These are phyloP conservation scores for Liquidambar formosana DNA, from an alignment of 164 flowering plant species.

Conservation along the genomic window DNA sequence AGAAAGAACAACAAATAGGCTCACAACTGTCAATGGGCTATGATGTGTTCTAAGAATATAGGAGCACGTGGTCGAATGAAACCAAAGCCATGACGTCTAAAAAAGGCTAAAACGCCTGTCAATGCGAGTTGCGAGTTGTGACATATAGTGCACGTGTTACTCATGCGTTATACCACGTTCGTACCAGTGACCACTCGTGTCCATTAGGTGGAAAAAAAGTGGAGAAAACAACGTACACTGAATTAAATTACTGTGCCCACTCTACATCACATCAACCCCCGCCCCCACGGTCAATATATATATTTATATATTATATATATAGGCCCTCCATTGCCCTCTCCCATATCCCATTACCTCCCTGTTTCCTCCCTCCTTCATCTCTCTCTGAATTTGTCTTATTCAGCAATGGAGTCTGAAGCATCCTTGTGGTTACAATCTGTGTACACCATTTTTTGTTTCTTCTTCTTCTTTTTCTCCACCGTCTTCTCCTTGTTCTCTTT, in stretches of 20 bases:
- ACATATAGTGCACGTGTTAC: no score
- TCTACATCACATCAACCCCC: background rate
- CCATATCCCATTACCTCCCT: background rate
- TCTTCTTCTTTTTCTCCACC: constrained; percentile 41
- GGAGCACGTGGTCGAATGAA: no score
- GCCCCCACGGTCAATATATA: background rate
- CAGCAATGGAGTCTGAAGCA: background rate
- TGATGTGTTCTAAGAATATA: no score
- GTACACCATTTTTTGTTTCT: constrained; percentile 11
- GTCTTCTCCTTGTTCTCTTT: constrained; percentile 28
- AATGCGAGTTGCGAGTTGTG: no score
- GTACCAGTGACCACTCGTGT: no score
- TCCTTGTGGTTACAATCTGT: background rate
- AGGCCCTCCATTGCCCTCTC: background rate
- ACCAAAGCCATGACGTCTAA: no score
- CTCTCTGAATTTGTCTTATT: background rate
- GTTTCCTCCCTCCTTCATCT: background rate
- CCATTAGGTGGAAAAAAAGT: no score
- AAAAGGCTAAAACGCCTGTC: no score
- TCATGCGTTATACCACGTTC: no score
- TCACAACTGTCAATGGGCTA: no score
- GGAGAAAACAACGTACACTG: background rate
- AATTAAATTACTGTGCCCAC: background rate
- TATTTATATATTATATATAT: no score
- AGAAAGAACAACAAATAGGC: no score